Percentiles rank a stretch among this genome's conserved stretches.
Conservation (phyloP, 2,329 filamentous ascomycete genomes). For the Aureobasidium sp. region DNA sequence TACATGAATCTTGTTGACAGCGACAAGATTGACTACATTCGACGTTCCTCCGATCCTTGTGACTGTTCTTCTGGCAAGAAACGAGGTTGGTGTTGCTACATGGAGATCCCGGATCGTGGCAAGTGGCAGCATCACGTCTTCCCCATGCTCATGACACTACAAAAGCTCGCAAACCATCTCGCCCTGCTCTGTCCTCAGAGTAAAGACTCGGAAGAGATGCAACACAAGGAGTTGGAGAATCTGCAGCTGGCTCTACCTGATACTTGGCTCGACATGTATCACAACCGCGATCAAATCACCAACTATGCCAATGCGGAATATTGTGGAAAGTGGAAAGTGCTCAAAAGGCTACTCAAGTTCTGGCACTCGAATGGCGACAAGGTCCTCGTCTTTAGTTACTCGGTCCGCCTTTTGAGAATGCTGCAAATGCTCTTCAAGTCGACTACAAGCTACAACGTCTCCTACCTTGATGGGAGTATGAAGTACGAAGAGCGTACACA, state of each 20-base stretch:
- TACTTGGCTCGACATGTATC: conserved; percentile 64
- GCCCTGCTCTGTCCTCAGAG: conserved; percentile 68
- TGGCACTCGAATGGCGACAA: conserved; percentile 91
- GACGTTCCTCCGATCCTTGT: conserved; percentile 58
- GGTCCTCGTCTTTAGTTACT: conserved; percentile 91
- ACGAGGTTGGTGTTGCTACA: conserved; percentile 73
- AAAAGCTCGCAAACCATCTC: conserved; percentile 89
- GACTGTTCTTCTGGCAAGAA: conserved; percentile 60
- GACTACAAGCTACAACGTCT: conserved; percentile 76
- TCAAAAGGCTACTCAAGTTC: conserved; percentile 76
- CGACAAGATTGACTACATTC: conserved; percentile 60
- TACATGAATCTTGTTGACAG: conserved; percentile 77
- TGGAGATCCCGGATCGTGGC: conserved; percentile 49
- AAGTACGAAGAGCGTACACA: conserved; percentile 73
- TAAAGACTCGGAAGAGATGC: conserved; percentile 59
- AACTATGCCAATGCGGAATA: conserved; percentile 80
- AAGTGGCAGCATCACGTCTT: conserved; percentile 75
- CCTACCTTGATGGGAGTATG: conserved; percentile 81
- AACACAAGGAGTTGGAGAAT: conserved; percentile 65
- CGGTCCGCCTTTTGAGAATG: conserved; percentile 74
- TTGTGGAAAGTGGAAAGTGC: conserved; percentile 92
- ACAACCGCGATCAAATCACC: conserved; percentile 65
- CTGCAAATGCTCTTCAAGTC: conserved; percentile 77
- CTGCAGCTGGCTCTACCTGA: conserved; percentile 68
- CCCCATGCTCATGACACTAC: conserved; percentile 69